Percentiles rank a stretch among this genome's conserved stretches.
Conservation (phyloP, 371 early-diverging fungal species). For the Parasitella parasitica region DNA sequence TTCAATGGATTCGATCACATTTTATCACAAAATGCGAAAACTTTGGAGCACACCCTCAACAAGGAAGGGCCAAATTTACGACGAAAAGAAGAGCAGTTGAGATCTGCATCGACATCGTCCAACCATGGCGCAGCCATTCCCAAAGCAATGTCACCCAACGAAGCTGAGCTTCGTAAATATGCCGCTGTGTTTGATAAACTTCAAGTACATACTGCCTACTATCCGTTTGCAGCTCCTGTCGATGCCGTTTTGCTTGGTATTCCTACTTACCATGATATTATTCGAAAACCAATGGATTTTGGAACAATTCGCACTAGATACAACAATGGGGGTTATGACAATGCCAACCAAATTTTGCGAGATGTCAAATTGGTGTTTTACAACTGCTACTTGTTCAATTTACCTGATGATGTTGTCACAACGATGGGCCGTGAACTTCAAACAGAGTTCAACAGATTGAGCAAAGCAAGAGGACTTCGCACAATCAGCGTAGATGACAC, state of each 20-base stretch:
- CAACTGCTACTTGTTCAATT: constrained; percentile 88
- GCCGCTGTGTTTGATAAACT: constrained; percentile 34
- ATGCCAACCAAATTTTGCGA: constrained; percentile 15
- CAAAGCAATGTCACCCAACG: constrained; percentile 2
- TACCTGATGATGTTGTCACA: constrained; percentile 72
- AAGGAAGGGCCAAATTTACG: constrained; percentile 39
- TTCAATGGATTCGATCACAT: constrained; percentile 83
- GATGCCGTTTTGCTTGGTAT: constrained; percentile 40
- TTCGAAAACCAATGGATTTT: constrained; percentile 62
- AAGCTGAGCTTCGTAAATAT: constrained; percentile 34
- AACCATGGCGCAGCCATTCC: neutral
- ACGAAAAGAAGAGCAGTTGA: constrained; percentile 29
- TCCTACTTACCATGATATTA: constrained; percentile 83
- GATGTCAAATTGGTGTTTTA: constrained; percentile 52
- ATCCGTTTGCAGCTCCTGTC: constrained; percentile 41
- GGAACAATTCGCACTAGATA: constrained; percentile 32
- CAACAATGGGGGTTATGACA: constrained; percentile 23
- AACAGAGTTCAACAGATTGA: constrained; percentile 56
- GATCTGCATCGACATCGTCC: neutral
- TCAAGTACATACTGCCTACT: constrained; percentile 15
- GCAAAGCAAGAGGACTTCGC: constrained; percentile 32
- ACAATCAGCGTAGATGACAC: constrained; percentile 11
- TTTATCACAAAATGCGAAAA: constrained; percentile 63
- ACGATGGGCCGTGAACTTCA: constrained; percentile 61
- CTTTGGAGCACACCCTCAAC: constrained; percentile 52